A percentile compares a stretch with the other conserved stretches of the same genome.
Evolutionary conservation across 768 basidiomycete species (phyloP).

Genomic region (Strobilomyces echinocephalus): DNA sequence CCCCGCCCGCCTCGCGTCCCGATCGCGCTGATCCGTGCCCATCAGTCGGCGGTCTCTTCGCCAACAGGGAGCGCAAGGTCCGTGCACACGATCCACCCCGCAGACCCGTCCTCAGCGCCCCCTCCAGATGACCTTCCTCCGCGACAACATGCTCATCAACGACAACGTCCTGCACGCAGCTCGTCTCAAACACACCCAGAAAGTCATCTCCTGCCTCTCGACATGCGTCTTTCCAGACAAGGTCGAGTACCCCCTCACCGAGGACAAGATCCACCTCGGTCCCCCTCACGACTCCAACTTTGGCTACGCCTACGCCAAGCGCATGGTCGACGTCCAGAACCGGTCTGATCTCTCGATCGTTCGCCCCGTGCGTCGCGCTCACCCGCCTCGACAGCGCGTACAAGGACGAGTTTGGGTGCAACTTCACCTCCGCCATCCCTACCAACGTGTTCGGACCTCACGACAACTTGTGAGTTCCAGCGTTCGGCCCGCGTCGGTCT

Average conservation of each 20-base stretch:
- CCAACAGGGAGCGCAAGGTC: conserved; percentile 93
- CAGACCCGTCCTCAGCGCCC: neutral
- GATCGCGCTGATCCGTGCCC: conserved; percentile 5
- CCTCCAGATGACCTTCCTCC: conserved; percentile 77
- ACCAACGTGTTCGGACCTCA: conserved; percentile 95
- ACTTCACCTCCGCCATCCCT: conserved; percentile 95
- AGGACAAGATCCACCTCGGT: conserved; percentile 87
- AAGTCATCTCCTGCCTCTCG: conserved; percentile 92
- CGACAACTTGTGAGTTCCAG: conserved; percentile 75
- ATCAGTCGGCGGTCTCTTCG: conserved; percentile 89
- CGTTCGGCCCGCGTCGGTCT: neutral
- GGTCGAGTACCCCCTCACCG: conserved; percentile 88
- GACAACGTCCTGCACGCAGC: conserved; percentile 84
- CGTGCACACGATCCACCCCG: conserved; percentile 2
- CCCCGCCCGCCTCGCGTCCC: conserved; percentile 19
- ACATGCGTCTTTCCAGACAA: conserved; percentile 98
- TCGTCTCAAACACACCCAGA: conserved; percentile 57
- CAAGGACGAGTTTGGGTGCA: conserved; percentile 90
- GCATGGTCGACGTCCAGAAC: conserved; percentile 93
- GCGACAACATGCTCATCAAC: conserved; percentile 94
- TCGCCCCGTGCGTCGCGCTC: neutral
- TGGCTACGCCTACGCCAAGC: conserved; percentile 94
- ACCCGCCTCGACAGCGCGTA: conserved; percentile 60
- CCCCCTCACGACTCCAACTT: conserved; percentile 94
- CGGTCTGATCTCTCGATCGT: conserved; percentile 50